Evolutionary conservation across 805 yeast species (phyloP).

Genomic region (Priceomyces carsonii): DNA sequence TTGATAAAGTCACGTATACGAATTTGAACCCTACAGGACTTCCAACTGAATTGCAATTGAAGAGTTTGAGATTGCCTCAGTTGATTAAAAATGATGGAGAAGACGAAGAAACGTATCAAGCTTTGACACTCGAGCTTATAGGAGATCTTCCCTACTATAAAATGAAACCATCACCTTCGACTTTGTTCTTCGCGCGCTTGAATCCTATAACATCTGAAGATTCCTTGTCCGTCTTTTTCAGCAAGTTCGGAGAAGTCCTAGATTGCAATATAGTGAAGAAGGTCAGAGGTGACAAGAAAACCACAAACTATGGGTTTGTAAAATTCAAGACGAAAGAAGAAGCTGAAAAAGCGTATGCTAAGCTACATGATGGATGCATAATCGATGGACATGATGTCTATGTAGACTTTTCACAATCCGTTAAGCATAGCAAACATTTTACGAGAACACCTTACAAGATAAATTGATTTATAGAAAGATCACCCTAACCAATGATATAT

Average conservation of each 20-base stretch:
- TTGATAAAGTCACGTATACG: constrained; percentile 11
- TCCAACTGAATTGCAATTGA: constrained; percentile 13
- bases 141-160: constrained; percentile 64
- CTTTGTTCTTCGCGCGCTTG: constrained; percentile 61
- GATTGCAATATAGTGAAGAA: constrained; percentile 56
- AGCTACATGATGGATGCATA: constrained; percentile 56
- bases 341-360: constrained; percentile 63
- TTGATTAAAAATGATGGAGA: constrained; percentile 18
- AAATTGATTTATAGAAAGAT: too few relatives aligned
- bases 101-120: constrained; percentile 47
- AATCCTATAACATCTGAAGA: constrained; percentile 62
- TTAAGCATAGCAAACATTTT: too few relatives aligned
- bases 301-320: constrained; percentile 64
- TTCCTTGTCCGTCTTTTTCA: constrained; percentile 56
- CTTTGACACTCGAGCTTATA: constrained; percentile 60
- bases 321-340: constrained; percentile 49
- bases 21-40: constrained; percentile 22
- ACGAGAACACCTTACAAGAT: too few relatives aligned
- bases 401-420: constrained; percentile 66
- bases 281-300: constrained; percentile 43
- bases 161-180: constrained; percentile 60
- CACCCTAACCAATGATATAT: too few relatives aligned
- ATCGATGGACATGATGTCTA: constrained; percentile 66
- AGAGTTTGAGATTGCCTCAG: constrained; percentile 12
- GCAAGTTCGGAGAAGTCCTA: constrained; percentile 58